phyloP scores from a whole-genome alignment of 2,329 filamentous ascomycete species.

The Trichoderma sp. region DNA sequence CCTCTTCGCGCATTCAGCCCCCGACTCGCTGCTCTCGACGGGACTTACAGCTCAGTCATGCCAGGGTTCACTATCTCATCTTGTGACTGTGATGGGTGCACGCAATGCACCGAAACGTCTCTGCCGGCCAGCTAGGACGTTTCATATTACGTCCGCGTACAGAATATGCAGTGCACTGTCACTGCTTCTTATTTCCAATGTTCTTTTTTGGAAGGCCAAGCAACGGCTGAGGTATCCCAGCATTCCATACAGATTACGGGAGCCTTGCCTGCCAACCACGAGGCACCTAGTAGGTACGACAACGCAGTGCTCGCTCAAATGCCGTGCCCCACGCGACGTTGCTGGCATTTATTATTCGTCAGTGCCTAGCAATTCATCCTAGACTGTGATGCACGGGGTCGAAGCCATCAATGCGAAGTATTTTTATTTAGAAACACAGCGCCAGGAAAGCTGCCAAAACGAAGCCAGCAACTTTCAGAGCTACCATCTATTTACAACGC shows the following conservation, averaged over 20 bases:
- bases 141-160: not conserved
- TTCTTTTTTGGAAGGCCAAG: not conserved
- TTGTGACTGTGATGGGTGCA: slow-evolving; percentile 1
- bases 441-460: not conserved
- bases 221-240: not conserved
- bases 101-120: not conserved
- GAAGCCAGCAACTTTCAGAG: not conserved
- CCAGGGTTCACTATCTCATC: not conserved
- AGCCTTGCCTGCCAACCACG: not conserved
- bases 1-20: not conserved
- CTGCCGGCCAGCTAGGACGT: not conserved
- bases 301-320: not conserved
- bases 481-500: slow-evolving; percentile 13
- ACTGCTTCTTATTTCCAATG: not conserved
- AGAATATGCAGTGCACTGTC: slow-evolving; percentile 1
- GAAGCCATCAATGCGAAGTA: not conserved
- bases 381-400: not conserved
- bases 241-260: not conserved
- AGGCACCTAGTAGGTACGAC: not conserved
- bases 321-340: not conserved
- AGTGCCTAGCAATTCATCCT: not conserved
- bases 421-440: not conserved
- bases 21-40: not conserved
- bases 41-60: not conserved
- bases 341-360: not conserved